Evolutionary conservation across 345 rosid genomes (phyloP), one percentile per base, ranked within the genome.

Genomic region (Eucalyptus leucophloia): DNA sequence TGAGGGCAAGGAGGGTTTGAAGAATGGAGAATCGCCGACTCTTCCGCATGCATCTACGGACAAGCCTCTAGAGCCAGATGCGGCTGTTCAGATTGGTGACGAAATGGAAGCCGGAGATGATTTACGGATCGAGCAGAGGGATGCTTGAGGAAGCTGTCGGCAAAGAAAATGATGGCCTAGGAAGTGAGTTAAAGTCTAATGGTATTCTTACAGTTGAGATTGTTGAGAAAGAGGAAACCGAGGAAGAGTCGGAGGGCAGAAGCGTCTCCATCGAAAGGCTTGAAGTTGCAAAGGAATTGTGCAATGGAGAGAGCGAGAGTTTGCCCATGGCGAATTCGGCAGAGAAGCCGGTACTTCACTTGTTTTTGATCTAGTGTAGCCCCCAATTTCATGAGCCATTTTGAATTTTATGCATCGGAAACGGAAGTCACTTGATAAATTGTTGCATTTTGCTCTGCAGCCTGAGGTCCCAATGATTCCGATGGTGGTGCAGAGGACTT

Each of bases 401-500:
- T 6, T 40, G 44, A 72, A 3, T 19, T 32, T 32, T 72, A 37
- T 72, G 82, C 8, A 9, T 77, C 0, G 7, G 45, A 77, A 34
- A 77, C 0, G 47, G 47, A 77, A 40, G 13, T 77, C 8, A 11
- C 44, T 69, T 34, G 6, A 77, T 40, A 77, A 40, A 40, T 21
- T 21, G 83, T 40, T 77, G 83, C 83, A 12, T 6, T 77, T 40
- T 77, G 83, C 47, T 87, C 60, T 56, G 88, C 88, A 87, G 88
- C 8, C 28, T 21, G 69, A 53, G 47, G 28, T 32, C 0, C 69
- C 49, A 3, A 53, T n/a, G 83, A 90, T 92, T 86, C 93, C 93
- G 81, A 93, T 62, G 28, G 81, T 90, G 89, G 91, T 90, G 83
- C 91, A 90, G 91, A 94, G 96, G 90, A 94, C 96, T 58, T 94